Evolutionary conservation across 1,284 basidiomycete genomes (phyloP), one percentile per base, ranked within the genome.

Genomic region (Microbotryomycetes sp.): DNA sequence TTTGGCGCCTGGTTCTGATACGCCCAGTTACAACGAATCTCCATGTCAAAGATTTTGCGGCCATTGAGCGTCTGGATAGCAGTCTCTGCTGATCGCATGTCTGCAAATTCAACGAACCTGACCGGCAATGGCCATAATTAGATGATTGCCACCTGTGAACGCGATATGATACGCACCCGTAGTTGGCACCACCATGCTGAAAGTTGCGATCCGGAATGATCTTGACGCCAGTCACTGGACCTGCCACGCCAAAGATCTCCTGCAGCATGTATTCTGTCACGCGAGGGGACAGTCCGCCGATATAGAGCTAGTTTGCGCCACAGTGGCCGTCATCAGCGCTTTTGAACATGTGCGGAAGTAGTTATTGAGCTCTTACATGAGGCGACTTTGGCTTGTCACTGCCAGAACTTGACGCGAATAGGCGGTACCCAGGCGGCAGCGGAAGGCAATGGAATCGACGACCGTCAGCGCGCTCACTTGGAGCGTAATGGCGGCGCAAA

Each of bases 171-270:
- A 96, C 93, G 77, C 94, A 97, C 70, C 94, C 94, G 74, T 97
- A 98, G 81, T 96, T 97, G 77, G 94, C 87, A 60, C 91, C 92
- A 61, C 91, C 93, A 74, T 96, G 92, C 77, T 93, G 89, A 76
- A 91, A 96, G 81, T 93, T 97, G 72, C 91, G 85, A 79, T 97
- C 93, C 49, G 92, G 91, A 75, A 98, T 96, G 76, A 98, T 97
- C 85, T 97, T 97, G 76, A 96, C 93, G 73, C 91, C 88, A 76
- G 93, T 89, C 66, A 97, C 91, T 62, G 88, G 86, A 46, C 93
- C 93, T 3, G 70, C 65, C 45, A 70, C 62, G 48, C 65, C 63
- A 52, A 66, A 69, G 57, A 68, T 66, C 53, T 64, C 66, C 57
- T 71, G 71, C 45, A 74, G 65, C 68, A 73, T 73, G 64, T 70